These are phyloP conservation scores for Saksenaea vasiformis DNA, from an alignment of 371 early-diverging fungal species.

Conservation along the genomic window DNA sequence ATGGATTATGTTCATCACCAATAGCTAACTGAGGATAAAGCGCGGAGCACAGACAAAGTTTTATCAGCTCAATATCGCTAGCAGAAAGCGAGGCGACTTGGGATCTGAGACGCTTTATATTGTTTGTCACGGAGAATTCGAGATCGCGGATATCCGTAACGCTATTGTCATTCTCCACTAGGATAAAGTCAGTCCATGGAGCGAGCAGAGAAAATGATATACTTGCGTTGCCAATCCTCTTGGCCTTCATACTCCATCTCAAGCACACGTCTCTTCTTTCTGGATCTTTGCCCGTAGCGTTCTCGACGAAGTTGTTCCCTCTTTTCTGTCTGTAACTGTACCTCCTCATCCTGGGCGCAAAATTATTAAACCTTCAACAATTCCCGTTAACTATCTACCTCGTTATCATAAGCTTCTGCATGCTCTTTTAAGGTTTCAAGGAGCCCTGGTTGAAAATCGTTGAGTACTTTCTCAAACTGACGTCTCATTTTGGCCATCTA, in stretches of 20 bases:
- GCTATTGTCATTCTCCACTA: conserved; percentile 13
- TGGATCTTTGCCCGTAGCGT: conserved; percentile 30
- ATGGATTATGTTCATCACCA: conserved; percentile 64
- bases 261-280: conserved; percentile 30
- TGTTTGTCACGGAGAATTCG: conserved; percentile 64
- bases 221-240: conserved; percentile 19
- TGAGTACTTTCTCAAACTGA: conserved; percentile 51
- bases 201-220: not conserved
- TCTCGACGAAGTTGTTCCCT: conserved; percentile 35
- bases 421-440: conserved; percentile 19
- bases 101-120: conserved; percentile 37
- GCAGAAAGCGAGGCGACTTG: conserved; percentile 40
- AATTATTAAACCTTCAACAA: not conserved
- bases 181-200: not conserved
- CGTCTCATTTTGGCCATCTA: conserved; percentile 51
- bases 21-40: conserved; percentile 70
- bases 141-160: conserved; percentile 55
- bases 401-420: conserved; percentile 9
- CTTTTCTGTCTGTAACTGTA: conserved; percentile 7
- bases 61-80: conserved; percentile 52
- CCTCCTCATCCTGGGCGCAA: conserved; percentile 8
- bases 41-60: conserved; percentile 63
- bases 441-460: conserved; percentile 49
- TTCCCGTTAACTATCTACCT: not conserved
- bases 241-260: conserved; percentile 19